Evolutionary conservation across 345 rosid species (phyloP).

Genomic region (Citrus hindsii): DNA sequence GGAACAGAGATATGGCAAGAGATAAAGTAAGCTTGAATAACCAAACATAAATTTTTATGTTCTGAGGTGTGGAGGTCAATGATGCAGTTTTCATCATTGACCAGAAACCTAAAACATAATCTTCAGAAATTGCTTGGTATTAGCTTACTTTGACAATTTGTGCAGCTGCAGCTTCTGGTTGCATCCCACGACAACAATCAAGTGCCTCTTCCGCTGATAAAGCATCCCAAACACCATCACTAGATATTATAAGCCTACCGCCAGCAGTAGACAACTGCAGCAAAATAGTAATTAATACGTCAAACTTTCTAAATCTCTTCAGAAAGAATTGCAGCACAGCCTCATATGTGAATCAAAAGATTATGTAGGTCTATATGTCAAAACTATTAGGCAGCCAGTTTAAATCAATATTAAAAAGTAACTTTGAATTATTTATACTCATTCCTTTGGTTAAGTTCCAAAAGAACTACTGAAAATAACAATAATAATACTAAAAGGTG

Average conservation of each 20-base stretch:
- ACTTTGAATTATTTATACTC: neutral
- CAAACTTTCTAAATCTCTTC: neutral
- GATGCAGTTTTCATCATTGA: neutral
- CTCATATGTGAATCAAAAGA: neutral
- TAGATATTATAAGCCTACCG: slow-evolving; percentile 86
- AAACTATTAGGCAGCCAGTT: neutral
- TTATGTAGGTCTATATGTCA: neutral
- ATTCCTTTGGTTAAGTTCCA: neutral
- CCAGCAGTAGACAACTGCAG: slow-evolving; percentile 88
- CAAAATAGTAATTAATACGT: slow-evolving; percentile 10
- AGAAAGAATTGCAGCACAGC: neutral
- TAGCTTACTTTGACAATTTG: slow-evolving; percentile 82
- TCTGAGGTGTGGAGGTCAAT: neutral
- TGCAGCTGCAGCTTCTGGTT: slow-evolving; percentile 84
- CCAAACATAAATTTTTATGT: neutral
- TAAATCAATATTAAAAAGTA: neutral
- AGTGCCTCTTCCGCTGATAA: slow-evolving; percentile 74
- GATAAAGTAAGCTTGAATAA: slow-evolving; percentile 5
- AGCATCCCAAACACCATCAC: slow-evolving; percentile 99
- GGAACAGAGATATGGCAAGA: slow-evolving; percentile 10
- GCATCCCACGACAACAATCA: slow-evolving; percentile 90
- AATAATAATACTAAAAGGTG: neutral
- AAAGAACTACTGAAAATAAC: neutral
- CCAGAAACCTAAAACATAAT: neutral
- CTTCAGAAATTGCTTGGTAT: neutral